A percentile compares a stretch with the other conserved stretches of the same genome.
These are phyloP conservation scores for Anthoceros angustus DNA, from an alignment of 225 moss, liverwort and hornwort species.

Conservation along the genomic window DNA sequence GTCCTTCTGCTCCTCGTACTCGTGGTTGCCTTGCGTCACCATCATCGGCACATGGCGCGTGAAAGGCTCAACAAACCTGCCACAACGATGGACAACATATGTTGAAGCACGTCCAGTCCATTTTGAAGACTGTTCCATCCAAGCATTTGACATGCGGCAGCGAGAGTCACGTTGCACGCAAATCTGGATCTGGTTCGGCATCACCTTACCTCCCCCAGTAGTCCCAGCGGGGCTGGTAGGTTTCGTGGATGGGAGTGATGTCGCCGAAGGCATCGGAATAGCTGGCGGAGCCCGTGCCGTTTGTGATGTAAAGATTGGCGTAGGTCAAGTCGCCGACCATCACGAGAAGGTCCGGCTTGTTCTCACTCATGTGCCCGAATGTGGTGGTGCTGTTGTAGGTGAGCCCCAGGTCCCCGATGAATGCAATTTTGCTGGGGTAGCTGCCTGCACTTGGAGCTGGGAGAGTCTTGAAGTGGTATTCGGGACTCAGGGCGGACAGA, in stretches of 20 bases:
- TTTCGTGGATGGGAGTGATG: slow-evolving; percentile 67
- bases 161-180: not conserved
- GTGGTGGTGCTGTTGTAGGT: slow-evolving; percentile 92
- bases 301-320: slow-evolving; percentile 79
- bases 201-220: slow-evolving; percentile 67
- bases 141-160: not conserved
- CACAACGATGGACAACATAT: not conserved
- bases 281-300: slow-evolving; percentile 55
- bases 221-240: slow-evolving; percentile 96
- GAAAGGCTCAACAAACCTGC: slow-evolving; percentile 81
- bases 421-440: slow-evolving; percentile 57
- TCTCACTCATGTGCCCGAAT: slow-evolving; percentile 48
- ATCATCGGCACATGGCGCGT: slow-evolving; percentile 59
- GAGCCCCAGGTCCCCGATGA: slow-evolving; percentile 72
- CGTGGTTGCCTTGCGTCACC: slow-evolving; percentile 98
- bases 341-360: slow-evolving; percentile 70
- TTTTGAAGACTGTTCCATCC: too few relatives aligned
- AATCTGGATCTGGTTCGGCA: not conserved
- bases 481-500: slow-evolving; percentile 49
- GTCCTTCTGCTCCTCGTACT: slow-evolving; percentile 54
- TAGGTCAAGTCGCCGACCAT: slow-evolving; percentile 71
- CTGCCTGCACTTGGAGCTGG: slow-evolving; percentile 40
- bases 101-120: too few relatives aligned
- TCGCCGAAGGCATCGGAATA: slow-evolving; percentile 45
- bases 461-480: slow-evolving; percentile 58